Evolutionary conservation across 2,329 filamentous ascomycete genomes (phyloP), one percentile per base, ranked within the genome.

Genomic region (Fusarium pilosicola): DNA sequence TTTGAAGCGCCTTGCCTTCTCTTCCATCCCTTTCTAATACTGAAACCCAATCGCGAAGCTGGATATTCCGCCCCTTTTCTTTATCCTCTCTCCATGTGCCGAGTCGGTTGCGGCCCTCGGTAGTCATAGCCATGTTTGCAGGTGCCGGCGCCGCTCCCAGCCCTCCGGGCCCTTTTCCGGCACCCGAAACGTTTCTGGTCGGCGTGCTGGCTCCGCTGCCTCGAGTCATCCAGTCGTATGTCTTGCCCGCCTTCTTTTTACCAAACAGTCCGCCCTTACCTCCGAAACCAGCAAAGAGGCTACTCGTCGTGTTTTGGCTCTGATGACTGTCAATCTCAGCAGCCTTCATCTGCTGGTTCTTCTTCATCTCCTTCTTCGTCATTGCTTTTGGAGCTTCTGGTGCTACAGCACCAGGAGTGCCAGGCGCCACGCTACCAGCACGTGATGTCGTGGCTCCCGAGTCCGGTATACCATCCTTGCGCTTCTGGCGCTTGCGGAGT

Each of bases 321-420:
- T 91, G 90, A 74, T 96, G 94, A 74, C 92, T 93, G 66, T 92
- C 92, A 24, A 92, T 92, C 78, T 97, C 94, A 1, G 91, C 93
- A 28, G 92, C 89, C 76, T 93, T 94, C 68, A 94, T 92, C n/a
- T 91, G 89, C 74, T 92, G 88, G 73, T 91, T 93, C 81, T 92
- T 94, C 79, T 92, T 90, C 69, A 86, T 87, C 81, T 97, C 95
- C 84, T 98, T 98, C 86, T 98, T 98, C 9, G 92, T 93, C 58
- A 94, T 87, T 7, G 90, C 87, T 81, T 95, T 96, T 74, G 89
- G 87, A 3, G 85, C 80, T 61, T 93, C 91, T 2, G 91, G 88
- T 2, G 91, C 90, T 46, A 89, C 86, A 4, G 89, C 86, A 11
- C 89, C 90, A 7, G 91, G 89, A 1, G 90, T 92, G 6, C 88